These are phyloP conservation scores for Nothomitra cinnamomea DNA, from an alignment of 2,329 filamentous ascomycete genomes.

Conservation along the genomic window DNA sequence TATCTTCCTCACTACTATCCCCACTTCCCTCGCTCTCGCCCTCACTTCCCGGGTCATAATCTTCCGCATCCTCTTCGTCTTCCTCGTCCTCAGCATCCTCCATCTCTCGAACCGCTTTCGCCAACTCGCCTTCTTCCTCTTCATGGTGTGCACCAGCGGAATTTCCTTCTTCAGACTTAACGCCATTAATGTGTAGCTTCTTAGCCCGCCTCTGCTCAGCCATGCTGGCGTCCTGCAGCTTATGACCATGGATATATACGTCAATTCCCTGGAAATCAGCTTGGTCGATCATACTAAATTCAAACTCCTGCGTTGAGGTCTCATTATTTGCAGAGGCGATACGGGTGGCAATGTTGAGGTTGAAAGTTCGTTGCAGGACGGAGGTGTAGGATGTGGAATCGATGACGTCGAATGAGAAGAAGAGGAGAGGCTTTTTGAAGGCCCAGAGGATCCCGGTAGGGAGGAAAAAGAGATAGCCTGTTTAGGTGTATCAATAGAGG, in stretches of 20 bases:
- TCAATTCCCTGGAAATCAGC: slow-evolving; percentile 45
- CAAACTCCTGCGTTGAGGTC: slow-evolving; percentile 31
- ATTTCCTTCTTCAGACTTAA: slow-evolving; percentile 16
- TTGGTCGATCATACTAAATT: slow-evolving; percentile 50
- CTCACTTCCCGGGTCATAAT: slow-evolving; percentile 33
- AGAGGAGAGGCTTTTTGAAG: slow-evolving; percentile 47
- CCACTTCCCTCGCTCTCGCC: slow-evolving; percentile 30
- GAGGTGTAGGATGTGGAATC: slow-evolving; percentile 45
- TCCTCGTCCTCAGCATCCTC: slow-evolving; percentile 12
- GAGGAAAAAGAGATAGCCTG: slow-evolving; percentile 46
- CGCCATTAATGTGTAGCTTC: slow-evolving; percentile 34
- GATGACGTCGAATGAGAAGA: slow-evolving; percentile 42
- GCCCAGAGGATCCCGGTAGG: slow-evolving; percentile 43
- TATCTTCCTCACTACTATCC: slow-evolving; percentile 25
- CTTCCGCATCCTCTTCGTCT: slow-evolving; percentile 27
- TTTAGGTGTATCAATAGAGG: neutral
- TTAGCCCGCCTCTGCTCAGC: slow-evolving; percentile 42
- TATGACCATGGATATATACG: slow-evolving; percentile 41
- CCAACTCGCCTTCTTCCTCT: slow-evolving; percentile 20
- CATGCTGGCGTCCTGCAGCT: slow-evolving; percentile 44
- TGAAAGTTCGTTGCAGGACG: slow-evolving; percentile 48
- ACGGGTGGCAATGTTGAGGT: slow-evolving; percentile 36
- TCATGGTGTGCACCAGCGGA: slow-evolving; percentile 8
- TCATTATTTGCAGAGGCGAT: slow-evolving; percentile 7
- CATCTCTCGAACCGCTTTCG: slow-evolving; percentile 2